phyloP scores from a whole-genome alignment of 2,329 filamentous ascomycete genomes.

The Phialophora macrospora region DNA sequence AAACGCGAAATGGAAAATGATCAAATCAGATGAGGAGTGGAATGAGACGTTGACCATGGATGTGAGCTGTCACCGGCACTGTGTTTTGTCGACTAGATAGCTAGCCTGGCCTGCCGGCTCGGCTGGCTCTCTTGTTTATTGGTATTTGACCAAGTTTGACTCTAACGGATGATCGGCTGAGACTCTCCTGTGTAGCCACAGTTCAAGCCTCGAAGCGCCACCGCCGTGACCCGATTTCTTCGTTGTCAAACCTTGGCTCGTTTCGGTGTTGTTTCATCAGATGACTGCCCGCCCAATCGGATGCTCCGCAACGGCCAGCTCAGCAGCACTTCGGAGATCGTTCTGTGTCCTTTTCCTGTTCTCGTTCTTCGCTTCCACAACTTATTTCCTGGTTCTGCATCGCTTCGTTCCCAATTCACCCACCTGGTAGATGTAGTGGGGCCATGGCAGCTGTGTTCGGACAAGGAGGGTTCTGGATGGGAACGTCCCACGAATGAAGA shows the following conservation, averaged over 20 bases:
- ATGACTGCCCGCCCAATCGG: conserved; percentile 28
- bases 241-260: conserved; percentile 26
- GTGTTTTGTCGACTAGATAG: background rate
- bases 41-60: conserved; percentile 14
- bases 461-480: conserved; percentile 24
- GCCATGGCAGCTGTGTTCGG: conserved; percentile 5
- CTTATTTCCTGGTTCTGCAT: conserved; percentile 2
- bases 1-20: conserved; percentile 25
- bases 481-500: conserved; percentile 20
- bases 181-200: conserved; percentile 12
- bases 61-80: conserved; percentile 7
- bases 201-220: conserved; percentile 20
- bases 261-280: conserved; percentile 33
- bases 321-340: conserved; percentile 17
- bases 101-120: background rate
- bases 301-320: conserved; percentile 9
- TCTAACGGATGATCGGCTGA: background rate
- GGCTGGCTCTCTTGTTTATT: background rate
- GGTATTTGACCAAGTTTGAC: background rate
- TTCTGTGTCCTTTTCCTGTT: conserved; percentile 13
- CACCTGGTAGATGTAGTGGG: conserved; percentile 14
- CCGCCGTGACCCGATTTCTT: conserved; percentile 3
- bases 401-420: conserved; percentile 6
- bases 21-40: conserved; percentile 21
- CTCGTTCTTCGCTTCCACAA: conserved; percentile 3